Evolutionary conservation across 345 rosid species (phyloP).

Genomic region (Eucalyptus sp.): DNA sequence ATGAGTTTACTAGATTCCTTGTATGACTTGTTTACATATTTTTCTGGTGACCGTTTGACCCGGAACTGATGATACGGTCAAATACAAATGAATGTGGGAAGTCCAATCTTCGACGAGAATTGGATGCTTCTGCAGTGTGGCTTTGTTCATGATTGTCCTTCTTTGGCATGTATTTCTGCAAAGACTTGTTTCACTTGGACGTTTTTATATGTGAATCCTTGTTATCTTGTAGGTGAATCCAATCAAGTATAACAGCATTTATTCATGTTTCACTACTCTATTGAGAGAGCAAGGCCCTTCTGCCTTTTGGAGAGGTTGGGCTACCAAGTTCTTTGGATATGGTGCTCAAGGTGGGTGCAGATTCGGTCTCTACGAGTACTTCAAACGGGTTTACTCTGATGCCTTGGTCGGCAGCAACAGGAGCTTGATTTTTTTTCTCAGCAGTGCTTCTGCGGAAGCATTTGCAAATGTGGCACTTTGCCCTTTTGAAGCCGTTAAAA

Average conservation of each 20-base stretch:
- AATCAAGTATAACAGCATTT: conserved; percentile 35
- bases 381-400: conserved; percentile 38
- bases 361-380: conserved; percentile 60
- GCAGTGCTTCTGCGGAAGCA: conserved; percentile 63
- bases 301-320: conserved; percentile 65
- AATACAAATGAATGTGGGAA: background rate
- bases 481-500: conserved; percentile 56
- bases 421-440: conserved; percentile 37
- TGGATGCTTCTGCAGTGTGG: background rate
- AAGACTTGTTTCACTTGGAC: background rate
- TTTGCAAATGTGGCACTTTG: conserved; percentile 58
- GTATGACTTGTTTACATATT: background rate
- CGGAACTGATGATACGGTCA: background rate
- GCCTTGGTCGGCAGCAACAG: conserved; percentile 13
- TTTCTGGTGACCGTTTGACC: background rate
- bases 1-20: background rate
- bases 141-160: background rate
- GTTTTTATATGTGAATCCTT: background rate
- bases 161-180: background rate
- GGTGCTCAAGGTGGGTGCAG: conserved; percentile 68
- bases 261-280: conserved; percentile 35
- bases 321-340: conserved; percentile 47
- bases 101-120: background rate
- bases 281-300: conserved; percentile 63
- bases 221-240: conserved; percentile 35